Evolutionary conservation across 2,329 filamentous ascomycete species (phyloP).

Genomic region (Blastomyces gilchristii): DNA sequence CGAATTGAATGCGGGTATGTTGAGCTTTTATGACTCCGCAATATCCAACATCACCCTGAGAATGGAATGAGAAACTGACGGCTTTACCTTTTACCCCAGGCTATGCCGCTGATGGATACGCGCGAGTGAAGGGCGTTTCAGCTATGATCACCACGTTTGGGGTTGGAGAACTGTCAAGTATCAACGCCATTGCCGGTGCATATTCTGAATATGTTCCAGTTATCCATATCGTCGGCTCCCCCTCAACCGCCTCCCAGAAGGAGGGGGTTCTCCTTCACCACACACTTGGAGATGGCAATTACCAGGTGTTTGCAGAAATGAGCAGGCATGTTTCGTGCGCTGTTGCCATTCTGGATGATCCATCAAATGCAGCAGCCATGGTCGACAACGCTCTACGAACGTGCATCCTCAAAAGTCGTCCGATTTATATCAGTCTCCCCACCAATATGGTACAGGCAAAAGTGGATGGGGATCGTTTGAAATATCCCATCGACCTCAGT

Average conservation of each 20-base stretch:
- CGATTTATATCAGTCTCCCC: slow-evolving; percentile 75
- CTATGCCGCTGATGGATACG: slow-evolving; percentile 73
- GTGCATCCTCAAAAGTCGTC: slow-evolving; percentile 63
- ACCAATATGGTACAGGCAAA: slow-evolving; percentile 70
- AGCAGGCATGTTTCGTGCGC: slow-evolving; percentile 60
- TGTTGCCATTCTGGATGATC: slow-evolving; percentile 59
- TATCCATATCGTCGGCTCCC: slow-evolving; percentile 50
- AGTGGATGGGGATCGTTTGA: slow-evolving; percentile 61
- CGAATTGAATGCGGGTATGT: slow-evolving; percentile 48
- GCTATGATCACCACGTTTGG: slow-evolving; percentile 67
- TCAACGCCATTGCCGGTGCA: slow-evolving; percentile 65
- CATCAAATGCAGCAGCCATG: slow-evolving; percentile 57
- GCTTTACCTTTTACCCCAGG: slow-evolving; percentile 27
- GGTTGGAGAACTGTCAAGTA: slow-evolving; percentile 55
- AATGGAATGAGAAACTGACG: neutral
- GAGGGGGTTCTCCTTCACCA: slow-evolving; percentile 48
- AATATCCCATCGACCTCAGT: slow-evolving; percentile 58
- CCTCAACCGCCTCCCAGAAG: slow-evolving; percentile 39
- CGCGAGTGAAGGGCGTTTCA: slow-evolving; percentile 58
- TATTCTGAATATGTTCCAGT: slow-evolving; percentile 64
- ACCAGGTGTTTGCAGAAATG: slow-evolving; percentile 74
- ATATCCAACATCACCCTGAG: neutral
- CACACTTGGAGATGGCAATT: slow-evolving; percentile 67
- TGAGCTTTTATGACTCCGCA: neutral
- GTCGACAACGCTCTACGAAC: slow-evolving; percentile 69